Conservation (phyloP, 257 asterid genomes). For the Salvia rosmarinus region DNA sequence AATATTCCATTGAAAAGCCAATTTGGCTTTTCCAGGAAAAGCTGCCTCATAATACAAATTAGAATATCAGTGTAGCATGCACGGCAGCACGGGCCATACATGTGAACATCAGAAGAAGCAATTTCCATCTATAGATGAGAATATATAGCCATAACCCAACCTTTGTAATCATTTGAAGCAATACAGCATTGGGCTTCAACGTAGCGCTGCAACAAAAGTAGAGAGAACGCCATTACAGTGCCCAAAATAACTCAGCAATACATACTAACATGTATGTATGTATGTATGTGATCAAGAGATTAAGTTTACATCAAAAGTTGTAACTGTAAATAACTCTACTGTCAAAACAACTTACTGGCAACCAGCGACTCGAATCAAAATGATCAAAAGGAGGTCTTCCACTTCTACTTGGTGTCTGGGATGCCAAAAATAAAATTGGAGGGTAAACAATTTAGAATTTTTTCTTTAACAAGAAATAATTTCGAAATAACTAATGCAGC, state of each 20-base stretch:
- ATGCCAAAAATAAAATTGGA: slow-evolving; percentile 33
- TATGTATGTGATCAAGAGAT: slow-evolving; percentile 24
- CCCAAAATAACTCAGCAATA: slow-evolving; percentile 2
- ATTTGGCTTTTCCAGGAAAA: slow-evolving; percentile 22
- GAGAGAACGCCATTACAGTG: slow-evolving; percentile 32
- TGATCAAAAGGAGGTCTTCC: slow-evolving; percentile 89
- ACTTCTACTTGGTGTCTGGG: slow-evolving; percentile 81
- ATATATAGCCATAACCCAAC: slow-evolving; percentile 46
- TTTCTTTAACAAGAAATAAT: slow-evolving; percentile 12
- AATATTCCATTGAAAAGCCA: slow-evolving; percentile 24
- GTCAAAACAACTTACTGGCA: slow-evolving; percentile 59
- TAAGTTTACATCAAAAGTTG: slow-evolving; percentile 18
- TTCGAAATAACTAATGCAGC: background rate
- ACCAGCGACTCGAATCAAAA: slow-evolving; percentile 90
- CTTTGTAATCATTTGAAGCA: slow-evolving; percentile 94
- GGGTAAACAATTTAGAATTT: slow-evolving; percentile 23
- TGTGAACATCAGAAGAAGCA: slow-evolving; percentile 25
- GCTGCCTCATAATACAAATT: slow-evolving; percentile 22
- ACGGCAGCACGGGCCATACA: slow-evolving; percentile 2
- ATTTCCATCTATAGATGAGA: slow-evolving; percentile 16
- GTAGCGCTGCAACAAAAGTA: slow-evolving; percentile 67
- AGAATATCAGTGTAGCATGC: slow-evolving; percentile 27
- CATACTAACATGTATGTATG: too few relatives aligned
- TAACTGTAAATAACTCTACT: slow-evolving; percentile 25
- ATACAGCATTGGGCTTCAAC: slow-evolving; percentile 95